These are phyloP conservation scores for Volutella citrinella DNA, from an alignment of 2,329 filamentous ascomycete genomes.

Conservation along the genomic window DNA sequence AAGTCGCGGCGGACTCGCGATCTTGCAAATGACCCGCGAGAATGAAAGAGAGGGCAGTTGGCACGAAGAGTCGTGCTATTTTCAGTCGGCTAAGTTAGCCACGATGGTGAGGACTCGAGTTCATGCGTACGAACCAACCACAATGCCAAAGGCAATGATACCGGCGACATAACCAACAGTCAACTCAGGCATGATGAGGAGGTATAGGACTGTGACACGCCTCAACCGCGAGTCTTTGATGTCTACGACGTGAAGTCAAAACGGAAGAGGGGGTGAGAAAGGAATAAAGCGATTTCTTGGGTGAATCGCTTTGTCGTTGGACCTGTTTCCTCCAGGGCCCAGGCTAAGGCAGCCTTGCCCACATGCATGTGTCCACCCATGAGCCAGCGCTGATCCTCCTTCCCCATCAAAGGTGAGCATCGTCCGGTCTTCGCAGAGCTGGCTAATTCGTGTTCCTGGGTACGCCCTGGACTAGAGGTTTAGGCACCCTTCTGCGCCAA, in stretches of 20 bases:
- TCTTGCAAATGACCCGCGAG: slow-evolving; percentile 34
- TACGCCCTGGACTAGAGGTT: no score
- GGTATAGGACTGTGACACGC: not conserved
- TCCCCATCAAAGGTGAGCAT: no score
- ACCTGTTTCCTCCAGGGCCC: no score
- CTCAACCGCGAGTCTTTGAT: not conserved
- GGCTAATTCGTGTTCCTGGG: no score
- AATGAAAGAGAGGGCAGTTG: slow-evolving; percentile 33
- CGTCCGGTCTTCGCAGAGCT: no score
- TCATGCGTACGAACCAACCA: slow-evolving; percentile 2
- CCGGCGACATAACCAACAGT: slow-evolving; percentile 6
- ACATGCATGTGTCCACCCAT: no score
- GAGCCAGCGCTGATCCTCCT: no score
- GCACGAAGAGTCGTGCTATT: slow-evolving; percentile 35
- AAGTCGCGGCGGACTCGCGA: slow-evolving; percentile 35
- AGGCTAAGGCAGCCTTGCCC: no score
- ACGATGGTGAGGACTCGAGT: no score
- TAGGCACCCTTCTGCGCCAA: no score
- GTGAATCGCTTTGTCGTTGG: not conserved
- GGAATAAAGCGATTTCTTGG: not conserved
- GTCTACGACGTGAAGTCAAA: not conserved
- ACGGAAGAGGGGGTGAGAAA: not conserved
- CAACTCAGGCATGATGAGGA: slow-evolving; percentile 3
- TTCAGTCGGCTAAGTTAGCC: no score
- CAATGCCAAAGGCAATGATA: slow-evolving; percentile 6